A percentile compares a stretch with the other conserved stretches of the same genome.
Conservation (phyloP, 176 grass and related monocot species). For the Oryza rufipogon region DNA sequence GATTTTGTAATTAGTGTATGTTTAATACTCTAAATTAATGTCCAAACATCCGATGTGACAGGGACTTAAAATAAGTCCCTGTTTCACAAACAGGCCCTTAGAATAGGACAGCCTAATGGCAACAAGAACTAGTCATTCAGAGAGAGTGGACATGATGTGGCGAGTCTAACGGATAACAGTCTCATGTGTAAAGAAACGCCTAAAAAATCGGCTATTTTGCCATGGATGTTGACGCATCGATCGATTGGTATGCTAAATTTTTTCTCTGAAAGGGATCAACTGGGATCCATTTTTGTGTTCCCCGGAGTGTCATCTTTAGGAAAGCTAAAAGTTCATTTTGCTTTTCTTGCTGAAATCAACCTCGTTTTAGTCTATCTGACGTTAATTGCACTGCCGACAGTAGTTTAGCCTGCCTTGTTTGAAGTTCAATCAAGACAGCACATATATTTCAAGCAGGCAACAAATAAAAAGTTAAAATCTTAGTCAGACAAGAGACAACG, state of each 20-base stretch:
- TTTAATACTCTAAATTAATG: too few species aligned
- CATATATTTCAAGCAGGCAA: background rate
- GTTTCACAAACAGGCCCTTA: too few species aligned
- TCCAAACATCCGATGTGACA: too few species aligned
- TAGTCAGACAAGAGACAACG: background rate
- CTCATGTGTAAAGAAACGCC: conserved; percentile 17
- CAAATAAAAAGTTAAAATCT: conserved; percentile 15
- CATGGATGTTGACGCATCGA: conserved; percentile 19
- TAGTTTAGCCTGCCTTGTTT: background rate
- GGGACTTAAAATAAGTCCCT: too few species aligned
- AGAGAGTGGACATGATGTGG: conserved; percentile 21
- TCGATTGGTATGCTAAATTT: background rate
- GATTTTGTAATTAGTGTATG: too few species aligned
- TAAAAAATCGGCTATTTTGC: background rate
- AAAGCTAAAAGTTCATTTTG: conserved; percentile 21
- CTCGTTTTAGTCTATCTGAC: background rate
- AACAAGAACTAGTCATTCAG: conserved; percentile 15
- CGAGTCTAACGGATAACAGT: conserved; percentile 23
- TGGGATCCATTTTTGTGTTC: background rate
- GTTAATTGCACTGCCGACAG: conserved; percentile 27
- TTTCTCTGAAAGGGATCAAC: conserved; percentile 28
- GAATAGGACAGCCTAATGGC: background rate
- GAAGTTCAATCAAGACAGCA: background rate
- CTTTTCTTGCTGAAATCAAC: conserved; percentile 16
- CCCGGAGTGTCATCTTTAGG: background rate